Percentiles rank a stretch among this genome's conserved stretches.
Evolutionary conservation across 495 filamentous ascomycete genomes (phyloP).

Genomic region (Neurospora hispaniola): DNA sequence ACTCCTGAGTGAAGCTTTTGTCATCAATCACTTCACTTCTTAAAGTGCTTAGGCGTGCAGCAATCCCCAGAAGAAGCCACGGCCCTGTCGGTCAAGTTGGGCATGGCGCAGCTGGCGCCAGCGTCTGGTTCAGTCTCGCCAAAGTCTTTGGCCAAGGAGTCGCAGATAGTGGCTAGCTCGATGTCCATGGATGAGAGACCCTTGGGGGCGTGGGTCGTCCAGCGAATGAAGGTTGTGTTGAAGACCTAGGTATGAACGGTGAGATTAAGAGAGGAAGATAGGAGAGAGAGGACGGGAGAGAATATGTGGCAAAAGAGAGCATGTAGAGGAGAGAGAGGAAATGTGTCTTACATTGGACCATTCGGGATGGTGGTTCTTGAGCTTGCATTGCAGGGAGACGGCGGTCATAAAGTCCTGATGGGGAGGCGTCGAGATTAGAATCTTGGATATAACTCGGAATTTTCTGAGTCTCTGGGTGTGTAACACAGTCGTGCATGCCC

Average conservation of each 20-base stretch:
- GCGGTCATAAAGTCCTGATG: constrained; percentile 47
- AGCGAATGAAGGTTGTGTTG: constrained; percentile 51
- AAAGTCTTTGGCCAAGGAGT: constrained; percentile 42
- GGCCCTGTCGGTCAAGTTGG: constrained; percentile 27
- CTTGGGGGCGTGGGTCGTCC: constrained; percentile 64
- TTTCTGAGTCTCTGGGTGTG: no score
- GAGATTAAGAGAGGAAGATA: no score
- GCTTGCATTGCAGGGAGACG: constrained; percentile 44
- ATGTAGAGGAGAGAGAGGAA: no score
- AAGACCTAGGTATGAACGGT: constrained; percentile 25
- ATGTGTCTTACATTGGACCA: constrained; percentile 39
- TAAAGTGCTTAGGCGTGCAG: constrained; percentile 30
- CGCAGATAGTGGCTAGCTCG: constrained; percentile 54
- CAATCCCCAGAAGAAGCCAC: constrained; percentile 32
- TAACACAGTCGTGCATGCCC: no score
- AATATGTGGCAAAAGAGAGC: no score
- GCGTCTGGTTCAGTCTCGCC: constrained; percentile 30
- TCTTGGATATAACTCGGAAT: no score
- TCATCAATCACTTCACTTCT: neutral
- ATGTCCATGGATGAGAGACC: constrained; percentile 64
- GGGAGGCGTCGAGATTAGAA: no score
- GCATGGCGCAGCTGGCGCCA: neutral
- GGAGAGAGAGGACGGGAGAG: no score
- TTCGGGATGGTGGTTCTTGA: constrained; percentile 50
- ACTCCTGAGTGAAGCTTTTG: neutral